Conservation (phyloP, 768 basidiomycete genomes). For the Macrocybe gigantea region DNA sequence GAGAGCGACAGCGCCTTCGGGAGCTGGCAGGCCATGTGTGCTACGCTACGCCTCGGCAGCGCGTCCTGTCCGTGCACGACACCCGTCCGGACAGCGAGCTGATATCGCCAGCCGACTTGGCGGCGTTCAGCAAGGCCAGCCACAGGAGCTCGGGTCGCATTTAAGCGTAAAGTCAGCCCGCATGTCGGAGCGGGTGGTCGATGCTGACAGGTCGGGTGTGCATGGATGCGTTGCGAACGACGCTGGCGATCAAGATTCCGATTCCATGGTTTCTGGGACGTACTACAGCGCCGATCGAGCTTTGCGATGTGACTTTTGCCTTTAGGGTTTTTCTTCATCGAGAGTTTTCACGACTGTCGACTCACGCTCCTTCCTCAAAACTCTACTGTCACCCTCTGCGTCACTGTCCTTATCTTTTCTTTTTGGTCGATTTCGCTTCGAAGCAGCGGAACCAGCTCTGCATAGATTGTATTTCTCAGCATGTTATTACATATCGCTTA, state of each 20-base stretch:
- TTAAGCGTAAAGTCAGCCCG: not conserved
- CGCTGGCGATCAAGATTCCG: not conserved
- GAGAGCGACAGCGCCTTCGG: not conserved
- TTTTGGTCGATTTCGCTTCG: no score
- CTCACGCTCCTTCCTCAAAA: no score
- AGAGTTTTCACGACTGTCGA: no score
- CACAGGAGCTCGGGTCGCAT: not conserved
- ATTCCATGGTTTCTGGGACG: slow-evolving; percentile 4
- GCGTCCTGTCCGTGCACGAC: no score
- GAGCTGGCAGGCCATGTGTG: not conserved
- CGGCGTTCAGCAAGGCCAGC: slow-evolving; percentile 1
- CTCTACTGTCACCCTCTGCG: no score
- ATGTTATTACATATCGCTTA: no score
- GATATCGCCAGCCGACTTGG: not conserved
- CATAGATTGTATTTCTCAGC: no score
- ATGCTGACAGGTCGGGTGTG: not conserved
- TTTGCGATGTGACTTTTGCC: not conserved
- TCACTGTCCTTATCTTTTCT: no score
- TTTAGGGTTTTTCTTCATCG: no score
- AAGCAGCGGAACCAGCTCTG: no score
- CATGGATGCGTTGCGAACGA: not conserved
- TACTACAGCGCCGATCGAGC: slow-evolving; percentile 10
- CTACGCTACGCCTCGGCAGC: no score
- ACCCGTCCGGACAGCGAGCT: no score
- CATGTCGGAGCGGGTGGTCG: not conserved